Evolutionary conservation across 495 filamentous ascomycete genomes (phyloP).

Genomic region (Pseudevernia furfuracea): DNA sequence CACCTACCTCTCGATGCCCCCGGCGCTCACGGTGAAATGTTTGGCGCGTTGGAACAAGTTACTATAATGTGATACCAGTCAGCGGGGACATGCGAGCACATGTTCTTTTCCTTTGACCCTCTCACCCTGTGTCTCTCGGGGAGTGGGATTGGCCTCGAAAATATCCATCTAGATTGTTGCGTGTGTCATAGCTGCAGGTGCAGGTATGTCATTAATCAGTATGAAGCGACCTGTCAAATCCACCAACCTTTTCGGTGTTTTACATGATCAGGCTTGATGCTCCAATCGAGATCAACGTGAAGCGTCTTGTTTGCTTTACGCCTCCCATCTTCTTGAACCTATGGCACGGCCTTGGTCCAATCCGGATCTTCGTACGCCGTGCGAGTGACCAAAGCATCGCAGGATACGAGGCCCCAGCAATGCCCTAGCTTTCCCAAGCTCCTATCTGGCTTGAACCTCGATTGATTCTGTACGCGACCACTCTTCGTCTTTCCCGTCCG

Average conservation of each 20-base stretch:
- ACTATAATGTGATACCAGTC: constrained; percentile 20
- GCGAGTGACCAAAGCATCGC: background rate
- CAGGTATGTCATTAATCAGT: background rate
- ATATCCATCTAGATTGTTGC: background rate
- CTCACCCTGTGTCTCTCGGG: background rate
- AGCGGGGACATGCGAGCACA: constrained; percentile 6
- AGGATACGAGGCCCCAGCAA: background rate
- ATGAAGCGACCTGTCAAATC: background rate
- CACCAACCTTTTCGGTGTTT: background rate
- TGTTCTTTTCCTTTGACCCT: background rate
- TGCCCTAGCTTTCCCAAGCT: background rate
- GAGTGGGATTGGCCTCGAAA: background rate
- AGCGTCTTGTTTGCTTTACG: background rate
- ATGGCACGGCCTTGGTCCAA: background rate
- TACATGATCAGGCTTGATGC: background rate
- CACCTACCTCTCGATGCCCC: constrained; percentile 6
- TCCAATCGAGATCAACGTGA: background rate
- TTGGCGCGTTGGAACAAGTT: constrained; percentile 7
- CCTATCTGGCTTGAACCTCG: background rate
- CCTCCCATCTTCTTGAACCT: background rate
- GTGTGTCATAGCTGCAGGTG: background rate
- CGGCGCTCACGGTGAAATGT: constrained; percentile 11
- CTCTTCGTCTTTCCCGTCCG: background rate
- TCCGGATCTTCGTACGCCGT: background rate
- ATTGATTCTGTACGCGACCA: background rate